Percentiles rank a stretch among this genome's conserved stretches.
phyloP scores from a whole-genome alignment of 1,139 yeast genomes.

The Scheffersomyces lignicola region DNA sequence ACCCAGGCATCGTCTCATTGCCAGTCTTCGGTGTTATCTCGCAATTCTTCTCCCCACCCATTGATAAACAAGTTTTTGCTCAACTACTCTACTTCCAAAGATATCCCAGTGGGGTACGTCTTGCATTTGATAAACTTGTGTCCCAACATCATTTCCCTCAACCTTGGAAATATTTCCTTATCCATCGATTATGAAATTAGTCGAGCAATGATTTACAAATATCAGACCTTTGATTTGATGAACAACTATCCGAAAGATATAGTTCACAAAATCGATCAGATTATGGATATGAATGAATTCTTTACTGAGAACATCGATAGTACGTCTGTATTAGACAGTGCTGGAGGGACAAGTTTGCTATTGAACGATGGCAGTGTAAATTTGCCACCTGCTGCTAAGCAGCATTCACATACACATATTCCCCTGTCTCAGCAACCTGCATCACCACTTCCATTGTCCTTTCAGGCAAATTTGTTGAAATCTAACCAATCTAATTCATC shows the following conservation, averaged over 20 bases:
- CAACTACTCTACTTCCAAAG: conserved; percentile 60
- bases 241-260: conserved; percentile 39
- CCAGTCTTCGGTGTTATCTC: conserved; percentile 7
- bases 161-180: conserved; percentile 56
- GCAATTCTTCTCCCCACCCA: conserved; percentile 46
- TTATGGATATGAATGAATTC: conserved; percentile 16
- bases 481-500: conserved; percentile 17
- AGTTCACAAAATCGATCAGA: conserved; percentile 21
- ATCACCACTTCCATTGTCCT: background rate
- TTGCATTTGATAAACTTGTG: conserved; percentile 61
- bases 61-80: conserved; percentile 54
- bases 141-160: conserved; percentile 49
- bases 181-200: conserved; percentile 59
- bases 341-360: background rate
- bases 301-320: conserved; percentile 6
- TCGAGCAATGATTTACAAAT: conserved; percentile 31
- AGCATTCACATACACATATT: background rate
- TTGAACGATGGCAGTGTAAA: conserved; percentile 1
- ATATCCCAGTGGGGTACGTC: conserved; percentile 68
- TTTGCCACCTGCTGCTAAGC: background rate
- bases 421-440: background rate
- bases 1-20: conserved; percentile 4
- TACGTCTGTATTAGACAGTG: background rate
- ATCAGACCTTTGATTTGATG: conserved; percentile 39
- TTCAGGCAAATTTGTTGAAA: conserved; percentile 4